Evolutionary conservation across 2,329 filamentous ascomycete species (phyloP).

Genomic region (Scortechinia acanthostroma): DNA sequence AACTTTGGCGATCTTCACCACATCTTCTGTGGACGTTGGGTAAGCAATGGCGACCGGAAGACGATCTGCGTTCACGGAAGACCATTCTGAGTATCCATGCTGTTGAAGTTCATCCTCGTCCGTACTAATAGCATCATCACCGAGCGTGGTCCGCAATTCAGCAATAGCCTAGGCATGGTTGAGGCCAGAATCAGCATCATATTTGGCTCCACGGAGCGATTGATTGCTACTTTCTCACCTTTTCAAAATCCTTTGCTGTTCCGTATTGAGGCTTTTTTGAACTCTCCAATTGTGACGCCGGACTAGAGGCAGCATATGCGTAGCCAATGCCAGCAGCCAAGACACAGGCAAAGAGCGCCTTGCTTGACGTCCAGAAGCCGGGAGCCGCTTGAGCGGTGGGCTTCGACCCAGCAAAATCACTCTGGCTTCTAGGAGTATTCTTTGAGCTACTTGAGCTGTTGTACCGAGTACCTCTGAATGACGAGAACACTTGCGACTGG

Average conservation of each 20-base stretch:
- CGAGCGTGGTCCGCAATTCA: conserved; percentile 9
- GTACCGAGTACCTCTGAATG: too few relatives aligned
- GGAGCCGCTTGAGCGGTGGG: too few relatives aligned
- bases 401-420: too few relatives aligned
- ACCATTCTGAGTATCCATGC: conserved; percentile 15
- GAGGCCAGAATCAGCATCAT: too few relatives aligned
- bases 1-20: conserved; percentile 38
- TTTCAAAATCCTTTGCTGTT: not conserved
- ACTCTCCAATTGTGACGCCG: not conserved
- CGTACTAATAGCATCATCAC: conserved; percentile 12
- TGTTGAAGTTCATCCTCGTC: conserved; percentile 12
- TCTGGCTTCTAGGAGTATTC: too few relatives aligned
- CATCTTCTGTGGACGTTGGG: conserved; percentile 11
- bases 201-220: too few relatives aligned
- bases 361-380: not conserved
- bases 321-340: not conserved
- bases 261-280: not conserved
- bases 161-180: conserved; percentile 11
- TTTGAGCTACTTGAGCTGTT: too few relatives aligned
- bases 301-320: not conserved
- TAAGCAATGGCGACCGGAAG: conserved; percentile 14
- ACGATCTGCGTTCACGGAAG: conserved; percentile 11
- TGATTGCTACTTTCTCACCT: too few relatives aligned
- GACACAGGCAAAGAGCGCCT: not conserved
- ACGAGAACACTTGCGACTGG: too few relatives aligned